Percentiles rank a stretch among this genome's conserved stretches.
These are phyloP conservation scores for Endocarpon pusillum DNA, from an alignment of 495 filamentous ascomycete species.

Conservation along the genomic window DNA sequence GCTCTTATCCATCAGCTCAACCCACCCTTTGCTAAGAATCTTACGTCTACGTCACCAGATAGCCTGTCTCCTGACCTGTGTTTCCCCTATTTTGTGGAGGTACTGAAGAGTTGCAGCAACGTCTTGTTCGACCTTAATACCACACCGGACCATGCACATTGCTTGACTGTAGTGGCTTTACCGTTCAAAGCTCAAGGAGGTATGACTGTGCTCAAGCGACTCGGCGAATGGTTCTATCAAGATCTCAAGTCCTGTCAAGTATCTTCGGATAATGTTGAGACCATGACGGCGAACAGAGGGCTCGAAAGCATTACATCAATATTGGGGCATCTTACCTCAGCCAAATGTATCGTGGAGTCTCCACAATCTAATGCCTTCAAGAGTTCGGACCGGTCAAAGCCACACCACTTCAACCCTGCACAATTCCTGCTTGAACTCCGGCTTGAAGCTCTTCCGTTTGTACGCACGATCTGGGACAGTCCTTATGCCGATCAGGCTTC, in stretches of 20 bases:
- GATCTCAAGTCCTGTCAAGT: conserved; percentile 36
- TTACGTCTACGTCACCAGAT: no score
- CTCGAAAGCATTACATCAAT: conserved; percentile 49
- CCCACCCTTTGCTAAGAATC: no score
- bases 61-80: no score
- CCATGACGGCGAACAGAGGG: conserved; percentile 26
- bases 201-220: conserved; percentile 50
- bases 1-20: conserved; percentile 50
- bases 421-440: conserved; percentile 84
- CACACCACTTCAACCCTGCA: conserved; percentile 49
- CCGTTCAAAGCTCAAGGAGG: conserved; percentile 73
- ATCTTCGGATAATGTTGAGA: conserved; percentile 17
- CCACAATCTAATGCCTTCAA: conserved; percentile 44
- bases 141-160: conserved; percentile 26
- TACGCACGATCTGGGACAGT: conserved; percentile 68
- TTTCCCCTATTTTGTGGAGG: no score
- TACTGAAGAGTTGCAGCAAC: no score
- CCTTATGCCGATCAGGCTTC: conserved; percentile 43
- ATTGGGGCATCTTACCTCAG: conserved; percentile 56
- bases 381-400: conserved; percentile 32
- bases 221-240: conserved; percentile 54
- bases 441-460: conserved; percentile 62
- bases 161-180: conserved; percentile 64
- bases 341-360: conserved; percentile 65
- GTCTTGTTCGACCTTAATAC: no score